Conservation (phyloP, 768 basidiomycete species). For the Hericium erinaceus region DNA sequence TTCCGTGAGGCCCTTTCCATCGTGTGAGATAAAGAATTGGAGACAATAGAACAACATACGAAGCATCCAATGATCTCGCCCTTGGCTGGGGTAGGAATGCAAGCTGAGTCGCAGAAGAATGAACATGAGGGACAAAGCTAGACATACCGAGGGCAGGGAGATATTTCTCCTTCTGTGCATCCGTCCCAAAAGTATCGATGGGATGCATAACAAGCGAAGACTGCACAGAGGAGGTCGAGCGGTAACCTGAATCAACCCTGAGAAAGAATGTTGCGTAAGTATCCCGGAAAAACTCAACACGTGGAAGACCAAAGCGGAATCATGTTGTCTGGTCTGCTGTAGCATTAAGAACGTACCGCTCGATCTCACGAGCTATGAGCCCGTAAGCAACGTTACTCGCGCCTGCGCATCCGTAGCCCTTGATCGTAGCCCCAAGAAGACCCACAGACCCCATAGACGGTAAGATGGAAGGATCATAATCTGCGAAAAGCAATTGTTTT, state of each 20-base stretch:
- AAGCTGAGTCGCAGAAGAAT: neutral
- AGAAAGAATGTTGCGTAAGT: neutral
- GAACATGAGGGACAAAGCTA: neutral
- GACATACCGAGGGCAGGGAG: conserved; percentile 68
- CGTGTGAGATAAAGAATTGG: neutral
- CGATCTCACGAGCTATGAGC: conserved; percentile 87
- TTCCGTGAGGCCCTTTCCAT: conserved; percentile 78
- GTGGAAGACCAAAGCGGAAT: neutral
- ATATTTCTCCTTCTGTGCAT: conserved; percentile 86
- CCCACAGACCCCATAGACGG: conserved; percentile 92
- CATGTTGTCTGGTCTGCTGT: neutral
- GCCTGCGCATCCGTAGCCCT: conserved; percentile 92
- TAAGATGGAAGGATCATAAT: conserved; percentile 68
- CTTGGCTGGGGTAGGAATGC: conserved; percentile 38
- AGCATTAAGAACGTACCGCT: conserved; percentile 45
- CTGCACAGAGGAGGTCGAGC: conserved; percentile 91
- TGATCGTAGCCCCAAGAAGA: conserved; percentile 83
- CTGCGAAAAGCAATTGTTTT: conserved; percentile 26
- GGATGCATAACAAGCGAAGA: conserved; percentile 96
- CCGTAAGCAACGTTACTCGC: conserved; percentile 89
- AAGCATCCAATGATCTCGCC: conserved; percentile 91
- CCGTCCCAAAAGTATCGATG: conserved; percentile 79
- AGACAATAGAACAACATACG: conserved; percentile 37
- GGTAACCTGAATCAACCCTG: conserved; percentile 94
- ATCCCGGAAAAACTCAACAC: neutral